Evolutionary conservation across 192 early-diverging fungal genomes (phyloP).

Genomic region (Coemansia sp.): DNA sequence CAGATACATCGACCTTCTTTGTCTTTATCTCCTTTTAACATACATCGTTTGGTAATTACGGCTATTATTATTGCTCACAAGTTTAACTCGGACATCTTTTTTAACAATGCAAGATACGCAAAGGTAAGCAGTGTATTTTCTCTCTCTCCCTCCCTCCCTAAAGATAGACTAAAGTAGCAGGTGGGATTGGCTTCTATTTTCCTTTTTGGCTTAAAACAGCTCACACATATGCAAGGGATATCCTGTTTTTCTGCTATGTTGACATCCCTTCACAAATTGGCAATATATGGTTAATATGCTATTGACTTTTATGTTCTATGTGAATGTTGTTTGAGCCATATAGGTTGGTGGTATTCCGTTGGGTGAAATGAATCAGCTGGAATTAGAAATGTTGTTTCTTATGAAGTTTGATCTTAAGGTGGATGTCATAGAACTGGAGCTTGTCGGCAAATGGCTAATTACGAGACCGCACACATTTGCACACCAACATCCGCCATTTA

Average conservation of each 20-base stretch:
- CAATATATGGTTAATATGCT: background rate
- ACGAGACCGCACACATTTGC: background rate
- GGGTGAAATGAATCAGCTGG: conserved; percentile 70
- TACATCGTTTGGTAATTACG: conserved; percentile 69
- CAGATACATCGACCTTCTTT: conserved; percentile 54
- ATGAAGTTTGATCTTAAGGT: conserved; percentile 70
- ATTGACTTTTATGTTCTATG: background rate
- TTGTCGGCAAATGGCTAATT: conserved; percentile 62
- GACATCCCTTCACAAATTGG: background rate
- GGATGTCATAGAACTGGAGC: conserved; percentile 60
- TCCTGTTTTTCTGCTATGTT: background rate
- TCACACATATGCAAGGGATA: background rate
- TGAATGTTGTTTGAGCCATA: background rate
- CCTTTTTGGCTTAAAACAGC: background rate
- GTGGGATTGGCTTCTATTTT: background rate
- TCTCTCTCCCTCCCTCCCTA: background rate
- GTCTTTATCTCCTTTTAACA: conserved; percentile 64
- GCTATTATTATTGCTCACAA: conserved; percentile 72
- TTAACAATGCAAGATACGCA: conserved; percentile 72
- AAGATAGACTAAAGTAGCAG: background rate
- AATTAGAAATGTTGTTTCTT: conserved; percentile 72
- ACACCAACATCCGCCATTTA: background rate
- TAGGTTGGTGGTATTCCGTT: conserved; percentile 74
- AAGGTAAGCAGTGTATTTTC: conserved; percentile 19
- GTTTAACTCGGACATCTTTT: conserved; percentile 73